Evolutionary conservation across 2,329 filamentous ascomycete species (phyloP), one percentile per base, ranked within the genome.

Genomic region (Neurospora sp.): DNA sequence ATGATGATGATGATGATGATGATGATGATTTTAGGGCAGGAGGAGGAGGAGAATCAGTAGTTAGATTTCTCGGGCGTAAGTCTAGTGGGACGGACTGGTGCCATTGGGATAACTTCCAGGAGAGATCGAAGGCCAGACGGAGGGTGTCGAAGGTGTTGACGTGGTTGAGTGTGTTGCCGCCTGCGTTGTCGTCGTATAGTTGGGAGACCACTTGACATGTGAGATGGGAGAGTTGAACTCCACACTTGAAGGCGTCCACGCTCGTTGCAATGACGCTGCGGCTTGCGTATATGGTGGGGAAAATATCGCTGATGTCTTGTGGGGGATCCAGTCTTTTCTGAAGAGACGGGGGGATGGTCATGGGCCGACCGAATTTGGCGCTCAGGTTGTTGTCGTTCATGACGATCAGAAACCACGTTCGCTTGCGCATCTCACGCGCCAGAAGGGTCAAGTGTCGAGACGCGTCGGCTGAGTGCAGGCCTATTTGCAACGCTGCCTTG

Each of bases 401-500:
- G 23, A 57, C 6, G 0, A 57, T 33, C 52, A 28, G 6, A 4
- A 28, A 57, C 52, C 52, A 57, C 3, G 52, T 57, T 8, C 52
- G 52, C 52, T 57, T 57, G 23, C 52, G 52, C 52, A 57, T 57
- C 6, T 57, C 52, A 33, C 52, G 52, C 52, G 33, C 52, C 3
- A 57, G 52, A 28, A 57, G 23, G 52, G 52, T 33, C 52, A 57
- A 17, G 6, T 57, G 52, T 57, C 52, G 52, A 57, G 52, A 57
- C 10, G 52, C 23, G 23, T 33, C 23, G 8, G 52, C 23, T 1
- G 52, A 57, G 1, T 57, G 52, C 23, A 57, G 8, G 11, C 66
- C 66, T n/a, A 67, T 67, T 52, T 67, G 66, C 23, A 67, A 28
- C 10, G 66, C 66, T 5, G 66, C 40, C 66, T 67, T 67, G 38